Evolutionary conservation across 1,284 basidiomycete species (phyloP).

Genomic region (Coniferiporia sulphurascens): DNA sequence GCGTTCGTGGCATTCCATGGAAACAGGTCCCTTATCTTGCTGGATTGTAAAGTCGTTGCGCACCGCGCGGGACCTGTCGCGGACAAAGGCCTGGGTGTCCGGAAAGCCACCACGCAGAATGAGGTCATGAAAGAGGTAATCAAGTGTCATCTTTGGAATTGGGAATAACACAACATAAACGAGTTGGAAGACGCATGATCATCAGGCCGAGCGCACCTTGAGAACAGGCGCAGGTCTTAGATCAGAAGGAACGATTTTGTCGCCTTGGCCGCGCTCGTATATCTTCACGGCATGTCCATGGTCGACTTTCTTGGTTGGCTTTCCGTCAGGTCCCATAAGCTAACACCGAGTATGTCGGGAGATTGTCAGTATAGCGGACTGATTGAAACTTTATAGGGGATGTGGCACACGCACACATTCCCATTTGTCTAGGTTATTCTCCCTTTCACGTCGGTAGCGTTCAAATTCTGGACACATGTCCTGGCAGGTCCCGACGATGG

Average conservation of each 20-base stretch:
- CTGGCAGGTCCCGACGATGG: constrained; percentile 85
- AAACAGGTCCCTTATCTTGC: constrained; percentile 69
- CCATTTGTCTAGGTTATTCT: constrained; percentile 84
- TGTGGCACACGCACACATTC: constrained; percentile 63
- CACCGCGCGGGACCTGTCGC: constrained; percentile 88
- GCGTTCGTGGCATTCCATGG: constrained; percentile 89
- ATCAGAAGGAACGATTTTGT: constrained; percentile 89
- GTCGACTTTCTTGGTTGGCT: constrained; percentile 67
- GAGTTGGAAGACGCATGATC: constrained; percentile 13
- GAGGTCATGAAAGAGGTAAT: constrained; percentile 88
- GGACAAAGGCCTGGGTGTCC: constrained; percentile 79
- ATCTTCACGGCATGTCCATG: constrained; percentile 88
- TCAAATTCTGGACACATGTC: constrained; percentile 97
- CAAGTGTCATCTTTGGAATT: constrained; percentile 66
- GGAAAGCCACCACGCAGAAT: constrained; percentile 66
- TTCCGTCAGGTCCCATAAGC: constrained; percentile 46
- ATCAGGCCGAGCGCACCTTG: constrained; percentile 43
- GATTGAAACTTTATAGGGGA: constrained; percentile 22
- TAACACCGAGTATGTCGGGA: constrained; percentile 27
- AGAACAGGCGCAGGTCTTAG: constrained; percentile 84
- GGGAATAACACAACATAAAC: neutral
- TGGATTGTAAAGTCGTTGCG: constrained; percentile 96
- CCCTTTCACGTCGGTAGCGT: constrained; percentile 84
- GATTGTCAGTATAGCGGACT: constrained; percentile 33
- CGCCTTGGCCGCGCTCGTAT: constrained; percentile 92